Base-by-base conservation (phyloP, 495 filamentous ascomycete genomes). In the Haplographium delicatum region DNA sequence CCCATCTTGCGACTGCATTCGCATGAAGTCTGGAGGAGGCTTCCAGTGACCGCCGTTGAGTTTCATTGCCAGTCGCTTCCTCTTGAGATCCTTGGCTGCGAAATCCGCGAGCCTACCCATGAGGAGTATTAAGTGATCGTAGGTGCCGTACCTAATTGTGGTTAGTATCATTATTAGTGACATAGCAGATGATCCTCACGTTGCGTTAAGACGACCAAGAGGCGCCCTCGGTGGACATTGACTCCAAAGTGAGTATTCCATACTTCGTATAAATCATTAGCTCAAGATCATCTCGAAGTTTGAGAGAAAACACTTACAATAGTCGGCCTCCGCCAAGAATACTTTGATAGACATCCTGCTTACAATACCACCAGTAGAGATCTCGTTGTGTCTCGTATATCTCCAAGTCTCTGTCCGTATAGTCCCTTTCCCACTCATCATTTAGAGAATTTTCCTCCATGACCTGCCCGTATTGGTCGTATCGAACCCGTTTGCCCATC, bases 301-400 rank as follows among this genome's bases (percentile, higher is more conserved):
- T 3, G 26, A 40, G 31, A 37, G 23, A 30, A n/a, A n/a, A n/a
- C n/a, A 51, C 90, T 76, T 69, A 96, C 91, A 95, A 81, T 25
- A 91, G 73, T 42, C 76, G 73, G 51, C 89, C 88, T 2, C 88
- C 93, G 58, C 93, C 91, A 28, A 98, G 69, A 50, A 96, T 76
- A 61, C 89, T 90, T 64, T 96, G 91, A 58, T 90, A 88, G 5
- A 84, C 79, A 67, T 98, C 93, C 67, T 95, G 91, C 68, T 95
- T 94, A 47, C 75, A 82, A 66, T 85, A 98, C 89, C 89, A 97
- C 93, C 93, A 98, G 68, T 86, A 95, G 24, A 98, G 71, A 67
- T 98, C 93, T 47, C 84, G 80, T 45, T 94, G 78, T 30, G 86
- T 79, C 62, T 89, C 81, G 59, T 86, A 94, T 20, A 70, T 78